Evolutionary conservation across 108 stramenopile species (phyloP), one percentile per base, ranked within the genome.

Genomic region (Discostella pseudostelligera): DNA sequence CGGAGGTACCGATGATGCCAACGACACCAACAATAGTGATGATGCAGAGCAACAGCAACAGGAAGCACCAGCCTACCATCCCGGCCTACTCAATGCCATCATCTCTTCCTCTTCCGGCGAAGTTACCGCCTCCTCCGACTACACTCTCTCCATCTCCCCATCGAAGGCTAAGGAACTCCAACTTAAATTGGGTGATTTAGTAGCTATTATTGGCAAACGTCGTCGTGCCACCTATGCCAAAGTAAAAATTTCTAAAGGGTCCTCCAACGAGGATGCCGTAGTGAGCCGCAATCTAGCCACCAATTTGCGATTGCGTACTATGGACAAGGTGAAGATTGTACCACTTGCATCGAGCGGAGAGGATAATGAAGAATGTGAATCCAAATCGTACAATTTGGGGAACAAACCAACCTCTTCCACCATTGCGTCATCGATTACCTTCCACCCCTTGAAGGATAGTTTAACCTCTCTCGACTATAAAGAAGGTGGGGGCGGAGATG

Each of bases 161-260:
- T 64, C 74, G 26, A 94, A 94, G 57, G 89, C 93, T n/a, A 91
- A 89, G 63, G 93, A 94, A 77, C 69, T 94, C 3, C 57, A 65
- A 1, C 45, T 94, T 1, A 65, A 78, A 45, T 61, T 62, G 1
- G 93, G 89, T 8, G 86, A 90, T 47, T 58, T 83, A 25, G 87
- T 91, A 0, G 85, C 65, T 10, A 58, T 94, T 35, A 81, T 94
- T 22, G 88, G 93, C 29, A 70, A 88, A 28, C 81, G 93, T 39
- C 83, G 93, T 43, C 74, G 81, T 24, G 93, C 88, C 8, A 45
- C 88, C 3, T 94, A 91, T 65, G 93, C 78, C 16, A 57, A 62
- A 16, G 81, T 90, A 37, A 43, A 59, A 12, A 67, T 89, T 49
- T 43, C 66, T 19, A 73, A 72, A 54, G 79, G 75, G 35, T 32